Conservation (phyloP, 257 asterid genomes). For the Salvia miltiorrhiza region DNA sequence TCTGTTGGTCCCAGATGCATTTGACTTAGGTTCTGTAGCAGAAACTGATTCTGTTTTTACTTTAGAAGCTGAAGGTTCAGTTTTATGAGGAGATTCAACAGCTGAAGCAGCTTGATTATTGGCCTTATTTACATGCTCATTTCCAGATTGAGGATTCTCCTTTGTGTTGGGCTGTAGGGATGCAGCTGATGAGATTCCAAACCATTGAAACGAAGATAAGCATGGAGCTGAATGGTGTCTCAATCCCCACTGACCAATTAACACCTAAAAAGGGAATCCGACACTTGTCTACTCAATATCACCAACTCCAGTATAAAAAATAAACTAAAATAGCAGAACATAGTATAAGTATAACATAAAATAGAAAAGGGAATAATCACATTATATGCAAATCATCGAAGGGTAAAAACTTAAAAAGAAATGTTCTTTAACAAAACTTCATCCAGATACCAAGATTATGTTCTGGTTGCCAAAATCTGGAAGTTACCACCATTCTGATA, state of each 20-base stretch:
- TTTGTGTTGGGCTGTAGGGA: conserved; percentile 45
- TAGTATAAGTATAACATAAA: background rate
- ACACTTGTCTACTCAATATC: conserved; percentile 1
- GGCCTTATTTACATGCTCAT: conserved; percentile 25
- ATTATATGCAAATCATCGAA: background rate
- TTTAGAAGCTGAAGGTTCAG: conserved; percentile 36
- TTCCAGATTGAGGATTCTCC: conserved; percentile 40
- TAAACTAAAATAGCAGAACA: background rate
- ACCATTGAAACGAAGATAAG: conserved; percentile 38
- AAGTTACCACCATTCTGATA: no score
- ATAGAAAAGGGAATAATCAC: background rate
- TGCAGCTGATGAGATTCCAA: conserved; percentile 61
- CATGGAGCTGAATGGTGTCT: conserved; percentile 31
- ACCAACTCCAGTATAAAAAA: background rate
- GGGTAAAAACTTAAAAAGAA: background rate
- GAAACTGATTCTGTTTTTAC: conserved; percentile 45
- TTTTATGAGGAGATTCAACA: conserved; percentile 25
- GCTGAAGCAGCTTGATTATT: conserved; percentile 30
- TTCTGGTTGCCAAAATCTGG: background rate
- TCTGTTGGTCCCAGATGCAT: conserved; percentile 23
- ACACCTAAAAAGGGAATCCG: conserved; percentile 30
- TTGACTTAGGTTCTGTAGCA: conserved; percentile 27
- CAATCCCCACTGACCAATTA: conserved; percentile 31
- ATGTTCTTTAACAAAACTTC: background rate
- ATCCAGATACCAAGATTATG: background rate